A percentile compares a stretch with the other conserved stretches of the same genome.
Evolutionary conservation across 23 red algal genomes (phyloP).

Genomic region (Gracilaria domingensis): DNA sequence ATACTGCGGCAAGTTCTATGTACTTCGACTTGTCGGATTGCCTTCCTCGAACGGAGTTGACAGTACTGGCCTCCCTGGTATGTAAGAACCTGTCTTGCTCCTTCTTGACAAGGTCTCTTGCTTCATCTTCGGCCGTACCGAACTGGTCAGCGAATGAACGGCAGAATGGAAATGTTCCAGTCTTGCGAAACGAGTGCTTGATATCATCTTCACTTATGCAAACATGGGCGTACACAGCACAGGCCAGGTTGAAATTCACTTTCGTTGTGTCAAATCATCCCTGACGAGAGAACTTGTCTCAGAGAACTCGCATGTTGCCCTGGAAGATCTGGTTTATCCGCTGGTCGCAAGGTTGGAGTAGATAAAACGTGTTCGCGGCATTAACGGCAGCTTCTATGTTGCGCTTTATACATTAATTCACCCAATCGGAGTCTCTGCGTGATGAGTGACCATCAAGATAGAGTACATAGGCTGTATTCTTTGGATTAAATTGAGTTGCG

Average conservation of each 20-base stretch:
- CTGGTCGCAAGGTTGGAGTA: too few species aligned
- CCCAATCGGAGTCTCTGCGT: slow-evolving; percentile 5
- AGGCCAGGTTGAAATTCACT: slow-evolving; percentile 18
- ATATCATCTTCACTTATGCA: neutral
- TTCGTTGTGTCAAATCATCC: neutral
- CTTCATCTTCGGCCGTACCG: neutral
- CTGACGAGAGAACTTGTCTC: neutral
- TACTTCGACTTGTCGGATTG: neutral
- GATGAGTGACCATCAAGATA: slow-evolving; percentile 34
- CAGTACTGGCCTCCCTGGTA: neutral
- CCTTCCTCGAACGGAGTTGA: neutral
- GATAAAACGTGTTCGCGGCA: too few species aligned
- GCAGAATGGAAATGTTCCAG: slow-evolving; percentile 25
- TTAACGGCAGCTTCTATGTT: too few species aligned
- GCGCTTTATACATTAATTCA: too few species aligned
- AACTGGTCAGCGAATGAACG: slow-evolving; percentile 1
- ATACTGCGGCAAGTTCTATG: neutral
- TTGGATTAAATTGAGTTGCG: neutral
- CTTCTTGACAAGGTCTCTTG: neutral
- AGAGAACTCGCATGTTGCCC: neutral
- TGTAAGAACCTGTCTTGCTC: neutral
- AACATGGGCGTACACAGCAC: neutral
- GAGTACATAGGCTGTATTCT: slow-evolving; percentile 7
- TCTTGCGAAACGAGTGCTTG: slow-evolving; percentile 23
- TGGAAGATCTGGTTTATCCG: slow-evolving; percentile 47